Percentiles rank a stretch among this genome's conserved stretches.
Conservation (phyloP, 169 alveolate genomes). For the Cryptosporidium ubiquitum region DNA sequence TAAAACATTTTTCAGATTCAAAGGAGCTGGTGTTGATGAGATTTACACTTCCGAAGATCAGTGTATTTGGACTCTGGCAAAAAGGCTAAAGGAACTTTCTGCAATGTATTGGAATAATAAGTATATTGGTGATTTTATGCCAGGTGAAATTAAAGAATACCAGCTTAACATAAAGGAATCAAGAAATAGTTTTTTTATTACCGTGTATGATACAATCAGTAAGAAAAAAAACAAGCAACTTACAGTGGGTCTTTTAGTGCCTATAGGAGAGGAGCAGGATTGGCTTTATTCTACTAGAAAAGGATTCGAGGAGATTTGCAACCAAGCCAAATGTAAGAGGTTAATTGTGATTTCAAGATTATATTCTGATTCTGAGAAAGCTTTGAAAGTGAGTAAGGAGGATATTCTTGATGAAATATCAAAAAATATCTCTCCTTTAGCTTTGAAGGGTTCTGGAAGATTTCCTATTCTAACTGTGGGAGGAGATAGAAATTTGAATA, state of each 20-base stretch:
- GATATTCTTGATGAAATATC: constrained; percentile 20
- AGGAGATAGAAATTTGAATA: background rate
- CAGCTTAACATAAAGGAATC: constrained; percentile 12
- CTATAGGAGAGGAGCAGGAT: constrained; percentile 59
- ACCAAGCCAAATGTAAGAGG: constrained; percentile 43
- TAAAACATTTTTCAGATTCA: constrained; percentile 5
- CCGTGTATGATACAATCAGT: constrained; percentile 20
- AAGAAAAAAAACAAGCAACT: background rate
- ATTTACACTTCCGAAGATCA: background rate
- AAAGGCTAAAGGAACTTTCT: constrained; percentile 45
- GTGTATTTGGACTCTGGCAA: constrained; percentile 46
- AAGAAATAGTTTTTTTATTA: background rate
- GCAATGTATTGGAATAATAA: constrained; percentile 64
- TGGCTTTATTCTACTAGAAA: constrained; percentile 60
- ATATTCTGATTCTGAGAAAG: background rate
- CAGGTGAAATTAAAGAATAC: constrained; percentile 60
- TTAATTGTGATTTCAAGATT: constrained; percentile 49
- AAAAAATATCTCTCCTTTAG: constrained; percentile 31
- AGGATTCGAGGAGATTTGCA: constrained; percentile 46
- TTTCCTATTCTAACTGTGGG: constrained; percentile 58
- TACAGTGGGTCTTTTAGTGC: constrained; percentile 60
- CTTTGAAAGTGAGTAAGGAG: background rate
- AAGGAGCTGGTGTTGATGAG: background rate
- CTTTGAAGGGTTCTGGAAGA: constrained; percentile 29
- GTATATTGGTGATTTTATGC: background rate